Conservation (phyloP, 768 basidiomycete genomes). For the Serendipita sp. region DNA sequence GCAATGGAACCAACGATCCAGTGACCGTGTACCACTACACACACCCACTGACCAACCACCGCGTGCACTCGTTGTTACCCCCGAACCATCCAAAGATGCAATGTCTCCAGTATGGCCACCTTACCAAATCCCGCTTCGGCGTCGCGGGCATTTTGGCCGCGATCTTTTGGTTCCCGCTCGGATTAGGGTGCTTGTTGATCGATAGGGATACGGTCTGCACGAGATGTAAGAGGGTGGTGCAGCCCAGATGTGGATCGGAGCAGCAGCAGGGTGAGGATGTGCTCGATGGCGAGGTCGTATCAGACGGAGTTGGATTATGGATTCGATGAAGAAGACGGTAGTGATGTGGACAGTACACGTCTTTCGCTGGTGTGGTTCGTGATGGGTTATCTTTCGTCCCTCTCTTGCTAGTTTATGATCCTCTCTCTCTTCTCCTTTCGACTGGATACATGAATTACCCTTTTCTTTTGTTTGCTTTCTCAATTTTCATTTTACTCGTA, state of each 20-base stretch:
- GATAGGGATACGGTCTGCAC: neutral
- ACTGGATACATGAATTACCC: no score
- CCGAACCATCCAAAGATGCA: conserved; percentile 70
- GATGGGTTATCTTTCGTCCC: neutral
- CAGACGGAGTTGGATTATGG: no score
- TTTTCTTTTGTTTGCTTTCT: no score
- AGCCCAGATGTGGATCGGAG: neutral
- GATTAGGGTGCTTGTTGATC: conserved; percentile 54
- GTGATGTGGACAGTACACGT: no score
- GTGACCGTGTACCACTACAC: conserved; percentile 54
- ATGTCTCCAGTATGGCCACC: conserved; percentile 67
- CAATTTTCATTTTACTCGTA: neutral
- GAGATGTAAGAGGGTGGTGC: neutral
- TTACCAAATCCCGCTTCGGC: conserved; percentile 47
- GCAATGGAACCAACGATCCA: no score
- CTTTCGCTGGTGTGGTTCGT: neutral
- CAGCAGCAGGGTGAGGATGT: neutral
- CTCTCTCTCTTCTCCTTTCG: neutral
- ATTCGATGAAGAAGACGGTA: no score
- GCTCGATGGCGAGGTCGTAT: no score
- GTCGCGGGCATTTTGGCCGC: conserved; percentile 59
- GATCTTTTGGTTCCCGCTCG: conserved; percentile 74
- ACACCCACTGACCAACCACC: conserved; percentile 43
- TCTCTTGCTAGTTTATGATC: no score
- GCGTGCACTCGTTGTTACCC: conserved; percentile 46